These are phyloP conservation scores for Diplodia corticola DNA, from an alignment of 2,329 filamentous ascomycete species.

Conservation along the genomic window DNA sequence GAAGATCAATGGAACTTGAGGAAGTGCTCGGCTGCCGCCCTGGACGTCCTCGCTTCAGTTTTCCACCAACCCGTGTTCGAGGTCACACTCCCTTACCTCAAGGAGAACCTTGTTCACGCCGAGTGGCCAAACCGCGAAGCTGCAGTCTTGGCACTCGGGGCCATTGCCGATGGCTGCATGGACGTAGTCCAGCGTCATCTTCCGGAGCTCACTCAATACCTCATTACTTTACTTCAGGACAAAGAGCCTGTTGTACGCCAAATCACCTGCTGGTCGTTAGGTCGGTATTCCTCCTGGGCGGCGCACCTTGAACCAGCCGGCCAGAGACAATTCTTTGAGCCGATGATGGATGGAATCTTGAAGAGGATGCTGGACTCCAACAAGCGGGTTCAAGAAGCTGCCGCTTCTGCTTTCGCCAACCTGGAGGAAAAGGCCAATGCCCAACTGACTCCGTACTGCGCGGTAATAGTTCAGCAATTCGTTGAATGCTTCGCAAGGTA, in stretches of 20 bases:
- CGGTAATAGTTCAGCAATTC: slow-evolving; percentile 88
- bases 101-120: slow-evolving; percentile 79
- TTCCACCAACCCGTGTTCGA: slow-evolving; percentile 88
- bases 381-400: slow-evolving; percentile 97
- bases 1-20: slow-evolving; percentile 94
- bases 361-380: slow-evolving; percentile 94
- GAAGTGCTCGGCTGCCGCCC: slow-evolving; percentile 93
- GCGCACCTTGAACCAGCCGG: slow-evolving; percentile 69
- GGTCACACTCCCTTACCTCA: slow-evolving; percentile 88
- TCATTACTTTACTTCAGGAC: slow-evolving; percentile 83
- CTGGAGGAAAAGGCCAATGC: slow-evolving; percentile 90
- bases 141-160: slow-evolving; percentile 88
- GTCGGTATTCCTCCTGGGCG: slow-evolving; percentile 91
- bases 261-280: slow-evolving; percentile 97
- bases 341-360: slow-evolving; percentile 95
- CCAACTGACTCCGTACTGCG: slow-evolving; percentile 78
- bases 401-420: slow-evolving; percentile 92
- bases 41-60: slow-evolving; percentile 90
- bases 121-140: slow-evolving; percentile 94
- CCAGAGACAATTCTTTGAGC: slow-evolving; percentile 80
- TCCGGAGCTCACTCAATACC: slow-evolving; percentile 84
- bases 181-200: slow-evolving; percentile 86
- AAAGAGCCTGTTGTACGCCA: slow-evolving; percentile 86
- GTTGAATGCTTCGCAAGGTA: slow-evolving; percentile 90
- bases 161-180: slow-evolving; percentile 93